These are phyloP conservation scores for Fraxinus quadrangulata DNA, from an alignment of 257 asterid genomes.

Conservation along the genomic window DNA sequence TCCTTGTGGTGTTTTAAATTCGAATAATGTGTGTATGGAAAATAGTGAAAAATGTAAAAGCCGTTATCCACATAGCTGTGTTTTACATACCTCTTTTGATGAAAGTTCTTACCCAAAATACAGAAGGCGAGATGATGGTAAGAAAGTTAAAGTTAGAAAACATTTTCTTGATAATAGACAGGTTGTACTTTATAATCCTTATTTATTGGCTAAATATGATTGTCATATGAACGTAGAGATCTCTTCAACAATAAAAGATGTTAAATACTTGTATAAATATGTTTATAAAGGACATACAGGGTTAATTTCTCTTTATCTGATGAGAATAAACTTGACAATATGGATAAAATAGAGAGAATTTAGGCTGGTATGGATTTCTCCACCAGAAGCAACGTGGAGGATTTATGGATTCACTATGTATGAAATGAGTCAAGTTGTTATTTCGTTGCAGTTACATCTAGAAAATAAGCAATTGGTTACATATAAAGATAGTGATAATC, in stretches of 20 bases:
- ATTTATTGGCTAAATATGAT: background rate
- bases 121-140: background rate
- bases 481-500: too few species aligned
- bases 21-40: background rate
- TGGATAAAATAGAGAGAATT: too few species aligned
- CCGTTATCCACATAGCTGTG: background rate
- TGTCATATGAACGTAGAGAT: slow-evolving; percentile 23
- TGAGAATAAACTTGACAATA: too few species aligned
- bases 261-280: slow-evolving; percentile 25
- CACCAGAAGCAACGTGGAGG: background rate
- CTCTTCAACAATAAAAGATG: background rate
- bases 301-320: background rate
- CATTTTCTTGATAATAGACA: background rate
- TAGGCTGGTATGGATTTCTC: background rate
- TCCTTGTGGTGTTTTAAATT: background rate
- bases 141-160: background rate
- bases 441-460: background rate
- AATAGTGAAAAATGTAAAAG: background rate
- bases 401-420: too few species aligned
- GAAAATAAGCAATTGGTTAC: too few species aligned
- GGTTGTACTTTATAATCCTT: slow-evolving; percentile 22
- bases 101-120: background rate
- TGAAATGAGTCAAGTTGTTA: background rate
- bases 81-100: background rate
- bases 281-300: slow-evolving; percentile 14